Base-by-base conservation (phyloP, 768 basidiomycete genomes). In the Tricholoma matsutake region DNA sequence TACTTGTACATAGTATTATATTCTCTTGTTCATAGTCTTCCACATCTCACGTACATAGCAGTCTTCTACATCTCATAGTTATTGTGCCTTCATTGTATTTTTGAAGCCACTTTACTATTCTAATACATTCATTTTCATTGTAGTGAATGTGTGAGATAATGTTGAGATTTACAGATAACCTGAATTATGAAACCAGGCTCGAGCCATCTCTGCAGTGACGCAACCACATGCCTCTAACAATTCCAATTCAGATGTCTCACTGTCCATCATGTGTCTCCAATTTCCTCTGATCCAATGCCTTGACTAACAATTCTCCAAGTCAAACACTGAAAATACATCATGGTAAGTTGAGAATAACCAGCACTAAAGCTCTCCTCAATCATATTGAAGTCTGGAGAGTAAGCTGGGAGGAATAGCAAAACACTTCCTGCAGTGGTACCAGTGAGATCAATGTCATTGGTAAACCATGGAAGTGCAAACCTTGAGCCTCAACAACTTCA, bases 371-470 rank as follows among this genome's bases (percentile, higher is more conserved):
- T 71, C 61, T 74, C 74, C 53, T 75, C 73, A 61, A 76, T 76
- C 1, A 71, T 74, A 55, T 76, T 76, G 65, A 72, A 66, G 52
- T 77, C 73, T 0, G 74, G 76, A 2, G 74, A 77, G 58, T 75
- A 76, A 37, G 72, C 72, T 14, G 73, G 74, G 0, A 76, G 62
- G 52, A 68, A 74, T 14, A 71, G 32, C 0, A 74, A 54, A 1
- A 64, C 35, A 49, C 67, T 67, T 8, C 68, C 75, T 70, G 41
- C 13, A 2, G n/a, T n/a, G n/a, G n/a, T 29, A n/a, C 35, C 2
- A 35, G 13, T 2, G 7, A 10, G 25, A 28, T 28, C 72, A n/a
- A n/a, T n/a, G n/a, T 57, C 3, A 66, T 57, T 59, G 75, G 66
- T 53, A 72, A n/a, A n/a, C n/a, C 75, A 47, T 75, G 65, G 61